Conservation (phyloP, 768 basidiomycete species). For the Collybia sp. region DNA sequence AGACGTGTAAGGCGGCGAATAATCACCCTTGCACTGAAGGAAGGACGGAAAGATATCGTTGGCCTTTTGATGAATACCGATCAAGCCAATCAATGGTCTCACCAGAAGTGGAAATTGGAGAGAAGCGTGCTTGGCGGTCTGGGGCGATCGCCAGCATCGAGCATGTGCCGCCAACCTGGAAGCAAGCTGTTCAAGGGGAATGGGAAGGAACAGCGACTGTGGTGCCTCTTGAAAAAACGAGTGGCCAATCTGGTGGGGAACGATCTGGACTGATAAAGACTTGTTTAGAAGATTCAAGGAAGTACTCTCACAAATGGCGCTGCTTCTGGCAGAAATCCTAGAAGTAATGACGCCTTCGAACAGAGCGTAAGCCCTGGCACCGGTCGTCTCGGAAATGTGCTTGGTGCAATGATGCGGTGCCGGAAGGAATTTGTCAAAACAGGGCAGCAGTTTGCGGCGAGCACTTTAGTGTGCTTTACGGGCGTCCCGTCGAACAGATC, state of each 20-base stretch:
- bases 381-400: no score
- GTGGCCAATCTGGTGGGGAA: slow-evolving; percentile 6
- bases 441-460: no score
- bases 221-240: slow-evolving; percentile 18
- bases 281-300: neutral
- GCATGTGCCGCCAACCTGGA: slow-evolving; percentile 15
- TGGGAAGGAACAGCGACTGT: slow-evolving; percentile 27
- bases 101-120: slow-evolving; percentile 13
- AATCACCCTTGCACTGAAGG: slow-evolving; percentile 54
- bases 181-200: slow-evolving; percentile 22
- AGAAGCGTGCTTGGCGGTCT: slow-evolving; percentile 10
- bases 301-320: no score
- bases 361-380: no score
- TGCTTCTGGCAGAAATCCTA: no score
- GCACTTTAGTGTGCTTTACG: no score
- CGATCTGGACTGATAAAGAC: neutral
- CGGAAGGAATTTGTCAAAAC: no score
- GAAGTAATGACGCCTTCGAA: no score
- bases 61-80: slow-evolving; percentile 21
- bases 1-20: slow-evolving; percentile 56
- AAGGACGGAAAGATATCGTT: slow-evolving; percentile 54
- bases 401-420: no score
- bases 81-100: slow-evolving; percentile 3
- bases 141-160: slow-evolving; percentile 6
- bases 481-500: neutral